A percentile compares a stretch with the other conserved stretches of the same genome.
Conservation (phyloP, 192 early-diverging fungal species). For the Coemansia reversa region DNA sequence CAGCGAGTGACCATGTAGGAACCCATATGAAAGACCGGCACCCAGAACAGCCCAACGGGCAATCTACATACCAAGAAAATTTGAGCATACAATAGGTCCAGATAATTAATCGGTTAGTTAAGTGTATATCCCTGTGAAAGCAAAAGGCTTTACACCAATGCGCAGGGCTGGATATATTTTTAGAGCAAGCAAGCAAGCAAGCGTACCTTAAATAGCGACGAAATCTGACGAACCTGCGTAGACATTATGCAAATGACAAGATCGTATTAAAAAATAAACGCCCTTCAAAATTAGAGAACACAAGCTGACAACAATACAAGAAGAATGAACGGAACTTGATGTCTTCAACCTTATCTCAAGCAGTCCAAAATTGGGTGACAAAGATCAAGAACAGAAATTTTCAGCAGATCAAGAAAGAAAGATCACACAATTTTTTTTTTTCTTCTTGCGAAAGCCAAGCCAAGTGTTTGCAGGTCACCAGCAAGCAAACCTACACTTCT, state of each 20-base stretch:
- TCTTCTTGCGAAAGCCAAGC: not conserved
- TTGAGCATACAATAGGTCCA: no score
- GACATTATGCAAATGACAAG: slow-evolving; percentile 20
- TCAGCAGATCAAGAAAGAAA: slow-evolving; percentile 2
- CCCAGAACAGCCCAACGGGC: slow-evolving; percentile 49
- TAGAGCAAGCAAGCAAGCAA: not conserved
- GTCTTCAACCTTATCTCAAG: no score
- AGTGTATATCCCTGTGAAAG: no score
- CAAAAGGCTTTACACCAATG: no score
- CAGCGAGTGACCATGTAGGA: slow-evolving; percentile 37
- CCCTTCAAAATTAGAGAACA: no score
- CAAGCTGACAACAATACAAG: not conserved
- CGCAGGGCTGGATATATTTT: no score
- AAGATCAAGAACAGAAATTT: no score
- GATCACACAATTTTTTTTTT: slow-evolving; percentile 6
- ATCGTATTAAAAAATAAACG: no score
- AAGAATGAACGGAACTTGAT: slow-evolving; percentile 4
- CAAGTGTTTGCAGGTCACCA: not conserved
- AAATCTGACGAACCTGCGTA: slow-evolving; percentile 48
- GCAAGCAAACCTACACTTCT: not conserved
- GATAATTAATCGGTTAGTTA: no score
- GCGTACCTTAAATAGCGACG: slow-evolving; percentile 56
- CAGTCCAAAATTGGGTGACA: no score
- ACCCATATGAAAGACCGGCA: slow-evolving; percentile 50
- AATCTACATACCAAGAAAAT: no score